These are phyloP conservation scores for Parascedosporium putredinis DNA, from an alignment of 2,329 filamentous ascomycete species.

Conservation along the genomic window DNA sequence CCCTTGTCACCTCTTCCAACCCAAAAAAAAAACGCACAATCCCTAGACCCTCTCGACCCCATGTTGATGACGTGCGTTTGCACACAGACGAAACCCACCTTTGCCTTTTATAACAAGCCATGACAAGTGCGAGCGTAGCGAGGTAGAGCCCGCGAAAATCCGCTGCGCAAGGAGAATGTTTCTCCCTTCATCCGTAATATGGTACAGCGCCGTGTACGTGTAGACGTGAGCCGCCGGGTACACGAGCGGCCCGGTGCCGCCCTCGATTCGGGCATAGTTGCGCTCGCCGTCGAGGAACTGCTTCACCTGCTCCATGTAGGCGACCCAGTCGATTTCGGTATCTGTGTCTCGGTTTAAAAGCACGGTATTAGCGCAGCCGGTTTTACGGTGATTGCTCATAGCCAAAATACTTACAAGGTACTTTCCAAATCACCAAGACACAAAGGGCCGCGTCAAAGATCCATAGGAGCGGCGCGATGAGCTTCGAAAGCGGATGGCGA, in stretches of 20 bases:
- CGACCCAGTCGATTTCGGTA: slow-evolving; percentile 95
- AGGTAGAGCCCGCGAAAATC: slow-evolving; percentile 78
- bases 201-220: slow-evolving; percentile 72
- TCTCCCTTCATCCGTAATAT: slow-evolving; percentile 63
- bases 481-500: slow-evolving; percentile 36
- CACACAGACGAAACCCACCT: slow-evolving; percentile 33
- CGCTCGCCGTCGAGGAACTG: slow-evolving; percentile 76
- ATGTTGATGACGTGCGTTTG: no score
- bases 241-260: slow-evolving; percentile 84
- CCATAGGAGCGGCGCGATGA: slow-evolving; percentile 52
- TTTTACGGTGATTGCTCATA: no score
- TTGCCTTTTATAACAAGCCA: slow-evolving; percentile 72
- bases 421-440: slow-evolving; percentile 63
- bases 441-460: slow-evolving; percentile 63
- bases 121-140: slow-evolving; percentile 61
- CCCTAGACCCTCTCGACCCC: no score
- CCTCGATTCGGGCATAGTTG: slow-evolving; percentile 77
- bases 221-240: slow-evolving; percentile 94
- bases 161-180: slow-evolving; percentile 75
- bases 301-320: slow-evolving; percentile 89
- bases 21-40: background rate
- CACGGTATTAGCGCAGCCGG: no score
- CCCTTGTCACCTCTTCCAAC: no score
- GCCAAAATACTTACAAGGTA: slow-evolving; percentile 57
- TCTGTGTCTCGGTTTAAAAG: no score